These are phyloP conservation scores for Platanthera guangdongensis DNA, from an alignment of 106 monocot species.

Conservation along the genomic window DNA sequence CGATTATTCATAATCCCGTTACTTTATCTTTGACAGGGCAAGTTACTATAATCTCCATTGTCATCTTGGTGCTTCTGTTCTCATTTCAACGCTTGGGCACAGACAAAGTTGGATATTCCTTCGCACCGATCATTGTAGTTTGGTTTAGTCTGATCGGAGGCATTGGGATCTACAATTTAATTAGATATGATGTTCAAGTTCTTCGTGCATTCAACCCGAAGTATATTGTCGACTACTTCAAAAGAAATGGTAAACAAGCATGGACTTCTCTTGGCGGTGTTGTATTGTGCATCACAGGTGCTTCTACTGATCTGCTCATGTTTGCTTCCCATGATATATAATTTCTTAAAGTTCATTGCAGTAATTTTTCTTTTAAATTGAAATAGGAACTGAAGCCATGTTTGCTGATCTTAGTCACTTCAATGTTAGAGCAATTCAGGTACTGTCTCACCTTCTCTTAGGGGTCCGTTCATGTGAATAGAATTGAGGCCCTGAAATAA, in stretches of 20 bases:
- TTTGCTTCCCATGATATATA: background rate
- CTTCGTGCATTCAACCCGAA: slow-evolving; percentile 62
- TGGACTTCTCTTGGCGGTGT: slow-evolving; percentile 77
- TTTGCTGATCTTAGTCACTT: slow-evolving; percentile 84
- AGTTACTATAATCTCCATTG: slow-evolving; percentile 29
- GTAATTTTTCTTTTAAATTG: background rate
- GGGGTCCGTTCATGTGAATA: no score
- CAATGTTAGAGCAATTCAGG: slow-evolving; percentile 57
- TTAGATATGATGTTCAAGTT: slow-evolving; percentile 48
- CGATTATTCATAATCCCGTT: no score
- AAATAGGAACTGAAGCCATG: slow-evolving; percentile 78
- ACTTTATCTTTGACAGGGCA: slow-evolving; percentile 4
- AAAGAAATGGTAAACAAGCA: slow-evolving; percentile 54
- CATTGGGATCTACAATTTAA: slow-evolving; percentile 52
- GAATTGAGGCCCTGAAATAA: no score
- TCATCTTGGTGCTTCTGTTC: slow-evolving; percentile 49
- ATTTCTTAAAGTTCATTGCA: background rate
- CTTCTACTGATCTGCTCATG: background rate
- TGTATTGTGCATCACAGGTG: slow-evolving; percentile 68
- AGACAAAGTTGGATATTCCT: slow-evolving; percentile 58
- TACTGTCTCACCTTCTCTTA: slow-evolving; percentile 5
- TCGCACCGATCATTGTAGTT: slow-evolving; percentile 33
- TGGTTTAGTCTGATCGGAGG: slow-evolving; percentile 63
- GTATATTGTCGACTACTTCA: slow-evolving; percentile 68
- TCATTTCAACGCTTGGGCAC: slow-evolving; percentile 52